Percentiles rank a stretch among this genome's conserved stretches.
These are phyloP conservation scores for Jamesozyma lodderae DNA, from an alignment of 805 yeast genomes.

Conservation along the genomic window DNA sequence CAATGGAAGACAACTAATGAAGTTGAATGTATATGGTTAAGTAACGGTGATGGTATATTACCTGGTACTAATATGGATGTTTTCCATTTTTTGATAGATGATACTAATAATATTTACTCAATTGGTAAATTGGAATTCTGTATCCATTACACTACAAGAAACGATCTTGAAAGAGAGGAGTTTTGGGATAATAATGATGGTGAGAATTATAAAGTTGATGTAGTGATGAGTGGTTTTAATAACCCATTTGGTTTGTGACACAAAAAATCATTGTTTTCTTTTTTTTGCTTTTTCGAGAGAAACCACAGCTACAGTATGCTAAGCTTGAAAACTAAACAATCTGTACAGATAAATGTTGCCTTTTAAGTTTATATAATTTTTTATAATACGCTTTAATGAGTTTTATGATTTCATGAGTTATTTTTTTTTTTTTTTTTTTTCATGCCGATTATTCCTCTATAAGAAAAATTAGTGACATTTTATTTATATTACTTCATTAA, in stretches of 20 bases:
- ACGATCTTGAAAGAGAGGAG: conserved; percentile 16
- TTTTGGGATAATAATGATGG: conserved; percentile 29
- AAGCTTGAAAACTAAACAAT: no score
- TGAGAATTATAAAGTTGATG: conserved; percentile 22
- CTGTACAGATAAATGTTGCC: no score
- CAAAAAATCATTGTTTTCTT: no score
- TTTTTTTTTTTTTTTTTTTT: no score
- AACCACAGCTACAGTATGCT: no score
- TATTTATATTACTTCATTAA: no score
- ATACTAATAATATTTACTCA: conserved; percentile 7
- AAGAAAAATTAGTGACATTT: no score
- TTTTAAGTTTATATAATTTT: no score
- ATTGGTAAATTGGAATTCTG: conserved; percentile 22
- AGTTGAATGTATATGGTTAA: conserved; percentile 25
- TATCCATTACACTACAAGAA: conserved; percentile 22
- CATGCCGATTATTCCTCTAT: no score
- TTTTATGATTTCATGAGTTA: no score
- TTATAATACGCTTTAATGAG: no score
- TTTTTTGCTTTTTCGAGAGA: no score
- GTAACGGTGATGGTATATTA: conserved; percentile 23
- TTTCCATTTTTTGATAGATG: conserved; percentile 25
- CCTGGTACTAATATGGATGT: conserved; percentile 28
- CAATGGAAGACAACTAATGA: conserved; percentile 58
- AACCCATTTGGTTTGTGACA: conserved; percentile 16
- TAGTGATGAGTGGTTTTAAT: conserved; percentile 18